Percentiles rank a stretch among this genome's conserved stretches.
Evolutionary conservation across 306 rosid species (phyloP).

Genomic region (Trifolium repens): DNA sequence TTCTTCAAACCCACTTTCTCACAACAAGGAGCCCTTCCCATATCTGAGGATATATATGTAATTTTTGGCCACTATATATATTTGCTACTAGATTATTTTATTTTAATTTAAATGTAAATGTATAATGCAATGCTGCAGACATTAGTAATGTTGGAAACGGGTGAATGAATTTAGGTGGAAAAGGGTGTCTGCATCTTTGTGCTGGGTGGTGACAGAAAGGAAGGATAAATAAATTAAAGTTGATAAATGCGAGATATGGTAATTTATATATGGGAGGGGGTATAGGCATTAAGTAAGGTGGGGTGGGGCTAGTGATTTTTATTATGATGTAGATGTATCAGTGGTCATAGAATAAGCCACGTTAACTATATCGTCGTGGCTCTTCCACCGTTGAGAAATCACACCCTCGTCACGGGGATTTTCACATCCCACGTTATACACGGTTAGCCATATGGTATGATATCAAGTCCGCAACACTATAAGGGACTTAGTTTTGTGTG

Average conservation of each 20-base stretch:
- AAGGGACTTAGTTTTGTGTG: too few relatives aligned
- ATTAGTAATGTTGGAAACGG: background rate
- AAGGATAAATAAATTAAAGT: background rate
- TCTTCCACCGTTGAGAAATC: slow-evolving; percentile 38
- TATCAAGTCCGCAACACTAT: too few relatives aligned
- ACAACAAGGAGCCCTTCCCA: slow-evolving; percentile 96
- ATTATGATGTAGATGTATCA: slow-evolving; percentile 3
- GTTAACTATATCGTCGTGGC: slow-evolving; percentile 55
- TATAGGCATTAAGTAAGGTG: background rate
- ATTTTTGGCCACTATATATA: background rate
- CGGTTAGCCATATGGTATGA: too few relatives aligned
- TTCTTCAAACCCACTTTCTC: slow-evolving; percentile 80
- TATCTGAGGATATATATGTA: slow-evolving; percentile 10
- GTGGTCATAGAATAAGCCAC: slow-evolving; percentile 66
- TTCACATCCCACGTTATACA: slow-evolving; percentile 36
- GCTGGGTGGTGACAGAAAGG: background rate
- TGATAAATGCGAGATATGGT: background rate
- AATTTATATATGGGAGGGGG: background rate
- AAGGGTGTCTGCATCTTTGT: slow-evolving; percentile 17
- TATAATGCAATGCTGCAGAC: background rate
- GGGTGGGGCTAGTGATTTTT: slow-evolving; percentile 14
- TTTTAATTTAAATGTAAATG: background rate
- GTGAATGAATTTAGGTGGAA: background rate
- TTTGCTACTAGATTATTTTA: background rate
- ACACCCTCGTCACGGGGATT: slow-evolving; percentile 41